phyloP scores from a whole-genome alignment of 1,139 yeast genomes.

The Meyerozyma elateridarum region DNA sequence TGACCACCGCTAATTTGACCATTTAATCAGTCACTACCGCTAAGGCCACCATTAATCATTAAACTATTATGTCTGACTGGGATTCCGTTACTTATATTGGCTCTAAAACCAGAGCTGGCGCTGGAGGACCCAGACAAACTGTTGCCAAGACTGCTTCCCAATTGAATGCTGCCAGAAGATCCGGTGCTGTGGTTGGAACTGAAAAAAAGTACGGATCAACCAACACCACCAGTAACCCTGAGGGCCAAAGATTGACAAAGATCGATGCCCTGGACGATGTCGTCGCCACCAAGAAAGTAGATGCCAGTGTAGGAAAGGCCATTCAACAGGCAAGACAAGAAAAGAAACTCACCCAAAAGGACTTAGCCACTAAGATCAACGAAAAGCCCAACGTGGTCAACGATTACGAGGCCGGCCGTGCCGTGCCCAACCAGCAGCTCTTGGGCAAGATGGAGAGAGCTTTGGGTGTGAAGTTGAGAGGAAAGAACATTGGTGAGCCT shows the following conservation, averaged over 20 bases:
- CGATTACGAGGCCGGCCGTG: slow-evolving; percentile 97
- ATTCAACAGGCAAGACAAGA: slow-evolving; percentile 85
- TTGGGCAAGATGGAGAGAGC: slow-evolving; percentile 91
- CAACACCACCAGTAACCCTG: slow-evolving; percentile 64
- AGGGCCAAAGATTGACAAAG: slow-evolving; percentile 92
- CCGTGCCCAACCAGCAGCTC: slow-evolving; percentile 92
- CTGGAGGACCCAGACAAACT: slow-evolving; percentile 80
- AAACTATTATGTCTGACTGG: slow-evolving; percentile 69
- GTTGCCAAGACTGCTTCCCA: slow-evolving; percentile 78
- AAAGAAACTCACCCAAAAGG: slow-evolving; percentile 89
- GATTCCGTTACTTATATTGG: slow-evolving; percentile 87
- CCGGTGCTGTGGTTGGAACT: slow-evolving; percentile 82
- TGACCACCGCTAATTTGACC: slow-evolving; percentile 2
- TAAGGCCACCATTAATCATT: slow-evolving; percentile 2
- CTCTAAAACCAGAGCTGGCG: slow-evolving; percentile 80
- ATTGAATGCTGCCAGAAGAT: slow-evolving; percentile 89
- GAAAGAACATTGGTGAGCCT: slow-evolving; percentile 92
- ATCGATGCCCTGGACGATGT: slow-evolving; percentile 92
- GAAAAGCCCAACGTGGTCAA: slow-evolving; percentile 94
- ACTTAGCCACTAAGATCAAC: slow-evolving; percentile 88
- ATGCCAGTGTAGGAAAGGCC: slow-evolving; percentile 78
- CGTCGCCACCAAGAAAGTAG: slow-evolving; percentile 87
- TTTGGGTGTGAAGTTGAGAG: slow-evolving; percentile 91
- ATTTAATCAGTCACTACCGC: too few relatives aligned
- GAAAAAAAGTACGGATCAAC: slow-evolving; percentile 88